Evolutionary conservation across 116 monocot genomes (phyloP), one percentile per base, ranked within the genome.

Genomic region (Papilionanthe hybrid): DNA sequence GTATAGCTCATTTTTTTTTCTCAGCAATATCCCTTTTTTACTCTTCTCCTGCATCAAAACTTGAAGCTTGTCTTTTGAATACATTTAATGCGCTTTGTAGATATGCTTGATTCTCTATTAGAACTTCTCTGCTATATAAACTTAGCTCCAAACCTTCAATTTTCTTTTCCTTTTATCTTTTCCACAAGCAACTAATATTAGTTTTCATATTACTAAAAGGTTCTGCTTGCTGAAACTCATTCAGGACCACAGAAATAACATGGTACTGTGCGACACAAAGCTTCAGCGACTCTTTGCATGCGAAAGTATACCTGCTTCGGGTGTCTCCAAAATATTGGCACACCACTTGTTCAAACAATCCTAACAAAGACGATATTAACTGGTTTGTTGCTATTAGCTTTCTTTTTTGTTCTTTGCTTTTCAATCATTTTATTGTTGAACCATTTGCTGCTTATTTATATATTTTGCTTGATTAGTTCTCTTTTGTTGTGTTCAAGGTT

Each of bases 251-350:
- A 55, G 53, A 72, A 78, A 91, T 76, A 27, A 86, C 72, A 88
- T 83, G 83, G 82, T 96, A 79, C 80, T 77, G 32, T 96, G 91
- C 67, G 96, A 96, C 82, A 68, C 83, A 18, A 93, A 91, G 82
- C 93, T 96, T 79, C 85, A 91, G 79, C 88, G 88, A 82, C 88
- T 93, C 56, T 93, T 96, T 88, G 96, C 90, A 56, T 93, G 96
- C 77, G 90, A 91, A 85, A 93, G 76, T 75, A 77, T 96, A 44
- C 83, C 93, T 84, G 86, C 91, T 5, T 77, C 88, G 83, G 87
- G 82, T n/a, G 56, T 96, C 12, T 86, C 91, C 28, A 91, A 96
- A 73, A 85, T 93, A 89, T 81, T 96, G 83, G 78, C 91, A 77
- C 84, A 55, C 30, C 96, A 96, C 79, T 81, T 91, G 49, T 83